Base-by-base conservation (phyloP, 306 rosid species). In the Dicorynia guianensis region DNA sequence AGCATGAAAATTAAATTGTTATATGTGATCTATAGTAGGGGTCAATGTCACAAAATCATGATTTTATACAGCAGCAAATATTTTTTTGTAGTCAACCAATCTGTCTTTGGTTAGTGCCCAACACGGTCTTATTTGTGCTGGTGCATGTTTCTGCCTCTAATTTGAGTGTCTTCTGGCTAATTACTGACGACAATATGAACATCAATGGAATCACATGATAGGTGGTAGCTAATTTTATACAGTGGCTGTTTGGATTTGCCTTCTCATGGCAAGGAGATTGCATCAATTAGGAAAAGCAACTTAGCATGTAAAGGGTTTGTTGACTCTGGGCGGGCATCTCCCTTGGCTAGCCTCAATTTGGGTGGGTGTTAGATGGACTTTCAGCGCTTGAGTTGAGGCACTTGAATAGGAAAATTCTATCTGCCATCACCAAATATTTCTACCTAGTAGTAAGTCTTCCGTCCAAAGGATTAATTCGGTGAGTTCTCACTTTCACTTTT, bases 211-310 rank as follows among this genome's bases (percentile, higher is more conserved):
- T 38, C 71, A 78, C 74, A 46, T 40, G 10, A 9, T 40, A 5
- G 46, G 46, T 58, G 48, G 14, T 50, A 15, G 57, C 39, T 14
- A 44, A 12, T 25, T 80, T 18, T 74, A 66, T 67, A 36, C 30
- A 46, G 46, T 67, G 67, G 48, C 17, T 33, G 33, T 68, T 79
- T 68, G 60, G 39, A 59, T 1, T 59, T 59, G 19, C 43, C 42
- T 13, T 59, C 9, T 44, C 2, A 40, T 40, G 44, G 1, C 44
- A 9, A 40, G 44, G 44, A 40, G 8, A 40, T 40, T 40, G 8
- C 44, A 5, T 40, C 8, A 9, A 0, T 3, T 1, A 5, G 4
- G 10, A 40, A 40, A 25, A 25, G 30, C 30, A 25, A 25, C 30
- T 25, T 25, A 25, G 30, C 30, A 25, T 25, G 30, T 25, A 25